Evolutionary conservation across 78 protist species (phyloP), one percentile per base, ranked within the genome.

Genomic region (Planoprotostelium fungivorum): DNA sequence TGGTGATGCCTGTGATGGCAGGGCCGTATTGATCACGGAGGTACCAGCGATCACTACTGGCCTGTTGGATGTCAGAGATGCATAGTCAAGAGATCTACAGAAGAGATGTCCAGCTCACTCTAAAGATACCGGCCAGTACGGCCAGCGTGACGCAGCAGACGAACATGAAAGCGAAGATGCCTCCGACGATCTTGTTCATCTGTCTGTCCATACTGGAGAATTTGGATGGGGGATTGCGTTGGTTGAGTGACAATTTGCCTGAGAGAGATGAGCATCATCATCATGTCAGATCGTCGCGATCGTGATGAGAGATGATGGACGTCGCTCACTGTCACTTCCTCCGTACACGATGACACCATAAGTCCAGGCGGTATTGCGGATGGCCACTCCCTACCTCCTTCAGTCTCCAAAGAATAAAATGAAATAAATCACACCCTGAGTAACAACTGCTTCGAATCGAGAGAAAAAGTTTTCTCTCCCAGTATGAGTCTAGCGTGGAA

Each of bases 151-250:
- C 36, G 38, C 90, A 83, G 31, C 83, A 28, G 0, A 84, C 34
- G 10, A 91, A 34, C 85, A 86, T 89, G 86, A 91, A 91, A 29
- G 89, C 38, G 63, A 91, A 91, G 28, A 91, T 91, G 36, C 86
- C 88, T 1, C 88, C 36, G 86, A 91, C 89, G 34, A 91, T 73
- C 37, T 39, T 63, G 86, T 94, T 94, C 86, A 94, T 83, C 1
- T 89, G 38, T 34, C 86, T 91, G 37, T 94, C 96, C 31, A 88
- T 91, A 1, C 93, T 87, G 63, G 96, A 94, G 88, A 94, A 90
- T 37, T 94, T 94, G 1, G 92, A 89, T 38, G 96, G 96, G 35
- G 96, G 96, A 31, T 93, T 91, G 73, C 90, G 92, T 83, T 94
- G 96, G 63, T 94, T 94, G n/a, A 89, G 83, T 37, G 86, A 36